Evolutionary conservation across 225 moss, liverwort and hornwort species (phyloP), one percentile per base, ranked within the genome.

Genomic region (Pseudoscleropodium purum): DNA sequence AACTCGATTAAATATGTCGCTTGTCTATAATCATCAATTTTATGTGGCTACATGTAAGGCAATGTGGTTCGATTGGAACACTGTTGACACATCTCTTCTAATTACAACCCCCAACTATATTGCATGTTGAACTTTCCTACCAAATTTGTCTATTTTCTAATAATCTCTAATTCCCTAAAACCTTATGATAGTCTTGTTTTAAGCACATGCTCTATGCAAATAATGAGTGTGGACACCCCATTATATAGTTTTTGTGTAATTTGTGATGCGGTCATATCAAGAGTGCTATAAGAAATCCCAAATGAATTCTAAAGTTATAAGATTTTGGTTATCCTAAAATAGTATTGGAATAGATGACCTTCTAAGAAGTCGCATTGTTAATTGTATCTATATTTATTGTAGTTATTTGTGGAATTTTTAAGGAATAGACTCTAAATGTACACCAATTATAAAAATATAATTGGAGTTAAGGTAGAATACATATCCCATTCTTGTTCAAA

Each of bases 291-390:
- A 54, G 3, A 37, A 5, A 25, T 24, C 0, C 15, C 36, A 25
- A 25, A 0, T 1, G 0, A 15, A 52, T 0, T 34, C 3, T 36
- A 23, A 15, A 15, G 1, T 52, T 76, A 2, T 6, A 0, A 15
- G 6, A 4, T 25, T 37, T 79, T 37, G 37, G 4, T 54, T 37
- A 25, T 78, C 8, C 1, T 0, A 0, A 0, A 24, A 24, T 14
- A 36, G 0, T 36, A 54, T 23, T 37, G 24, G 37, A 1, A 37
- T 24, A 37, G 4, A 37, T 54, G 36, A 78, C 37, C 25, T 56
- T 6, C 0, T 0, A 16, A 0, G 0, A 24, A 10, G 13, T 56
- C 1, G 8, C 4, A 25, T 37, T 33, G 20, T 49, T 54, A 24
- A 25, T 24, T 36, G 36, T 12, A 24, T 77, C 36, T 3, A 78